Conservation (phyloP, 2,329 filamentous ascomycete genomes). For the Clonostachys byssicola region DNA sequence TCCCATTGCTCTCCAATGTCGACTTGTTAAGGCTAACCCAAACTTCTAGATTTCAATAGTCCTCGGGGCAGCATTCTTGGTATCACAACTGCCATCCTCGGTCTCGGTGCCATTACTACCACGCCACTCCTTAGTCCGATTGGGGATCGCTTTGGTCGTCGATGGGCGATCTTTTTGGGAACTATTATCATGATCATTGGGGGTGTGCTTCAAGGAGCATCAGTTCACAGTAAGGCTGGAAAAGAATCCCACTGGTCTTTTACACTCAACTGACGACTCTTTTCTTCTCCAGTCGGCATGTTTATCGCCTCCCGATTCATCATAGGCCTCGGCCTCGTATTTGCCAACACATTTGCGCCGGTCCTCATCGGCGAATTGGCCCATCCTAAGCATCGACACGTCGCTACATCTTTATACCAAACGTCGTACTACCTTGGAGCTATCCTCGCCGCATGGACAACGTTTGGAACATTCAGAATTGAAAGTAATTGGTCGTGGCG, state of each 20-base stretch:
- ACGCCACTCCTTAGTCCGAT: conserved; percentile 48
- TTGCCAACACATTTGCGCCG: conserved; percentile 53
- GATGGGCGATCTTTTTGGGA: conserved; percentile 49
- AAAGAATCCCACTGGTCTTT: too few relatives aligned
- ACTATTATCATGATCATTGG: conserved; percentile 49
- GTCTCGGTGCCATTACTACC: conserved; percentile 50
- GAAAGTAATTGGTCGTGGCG: conserved; percentile 32
- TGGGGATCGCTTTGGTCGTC: conserved; percentile 49
- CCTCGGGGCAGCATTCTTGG: conserved; percentile 14
- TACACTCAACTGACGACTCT: too few relatives aligned
- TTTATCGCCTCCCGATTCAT: conserved; percentile 52
- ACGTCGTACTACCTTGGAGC: conserved; percentile 49
- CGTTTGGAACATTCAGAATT: conserved; percentile 40
- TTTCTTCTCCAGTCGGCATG: conserved; percentile 31
- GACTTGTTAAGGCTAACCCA: neutral
- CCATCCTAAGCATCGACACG: conserved; percentile 55
- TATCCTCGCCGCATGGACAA: conserved; percentile 43
- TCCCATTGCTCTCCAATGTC: too few relatives aligned
- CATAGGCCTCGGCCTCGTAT: conserved; percentile 53
- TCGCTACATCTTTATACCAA: conserved; percentile 54
- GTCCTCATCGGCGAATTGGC: conserved; percentile 55
- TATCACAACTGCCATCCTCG: conserved; percentile 50
- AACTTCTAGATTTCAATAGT: conserved; percentile 13
- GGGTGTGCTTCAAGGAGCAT: conserved; percentile 37
- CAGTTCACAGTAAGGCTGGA: conserved; percentile 1